These are phyloP conservation scores for Tephrocybe rancida DNA, from an alignment of 768 basidiomycete species.

Conservation along the genomic window DNA sequence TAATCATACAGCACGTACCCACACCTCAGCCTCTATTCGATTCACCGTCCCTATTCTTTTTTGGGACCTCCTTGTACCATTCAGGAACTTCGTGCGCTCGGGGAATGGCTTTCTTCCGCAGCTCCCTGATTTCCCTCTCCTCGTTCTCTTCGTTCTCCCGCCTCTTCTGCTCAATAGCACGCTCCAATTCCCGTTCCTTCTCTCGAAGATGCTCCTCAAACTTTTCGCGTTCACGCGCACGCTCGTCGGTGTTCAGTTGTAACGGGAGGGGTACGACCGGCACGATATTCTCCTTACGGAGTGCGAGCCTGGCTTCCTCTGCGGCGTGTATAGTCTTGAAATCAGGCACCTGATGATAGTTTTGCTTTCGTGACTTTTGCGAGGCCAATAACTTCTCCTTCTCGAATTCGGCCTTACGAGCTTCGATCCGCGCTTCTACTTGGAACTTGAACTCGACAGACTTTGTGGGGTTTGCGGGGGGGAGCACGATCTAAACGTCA, in stretches of 20 bases:
- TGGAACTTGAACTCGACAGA: constrained; percentile 57
- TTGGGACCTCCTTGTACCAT: constrained; percentile 77
- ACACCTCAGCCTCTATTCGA: constrained; percentile 11
- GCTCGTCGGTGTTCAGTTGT: constrained; percentile 52
- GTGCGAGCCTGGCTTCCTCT: constrained; percentile 41
- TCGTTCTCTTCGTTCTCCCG: constrained; percentile 54
- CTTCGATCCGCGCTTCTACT: constrained; percentile 49
- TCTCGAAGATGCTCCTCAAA: constrained; percentile 62
- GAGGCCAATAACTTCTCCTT: constrained; percentile 23
- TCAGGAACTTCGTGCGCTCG: constrained; percentile 74
- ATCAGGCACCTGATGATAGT: constrained; percentile 39
- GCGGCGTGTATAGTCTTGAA: constrained; percentile 57
- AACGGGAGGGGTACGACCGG: constrained; percentile 51
- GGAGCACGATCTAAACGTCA: constrained; percentile 13
- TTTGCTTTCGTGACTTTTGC: constrained; percentile 19
- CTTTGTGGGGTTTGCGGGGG: constrained; percentile 39
- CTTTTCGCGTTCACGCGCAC: constrained; percentile 62
- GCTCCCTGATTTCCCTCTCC: constrained; percentile 59
- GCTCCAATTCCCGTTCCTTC: constrained; percentile 56
- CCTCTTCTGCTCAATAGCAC: constrained; percentile 46
- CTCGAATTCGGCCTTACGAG: constrained; percentile 42
- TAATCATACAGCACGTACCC: not conserved
- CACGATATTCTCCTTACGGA: constrained; percentile 47
- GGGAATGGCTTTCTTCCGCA: constrained; percentile 64
- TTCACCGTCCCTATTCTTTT: constrained; percentile 33